phyloP scores from a whole-genome alignment of 352 stramenopile genomes.

The Thraustochytrium striatum region DNA sequence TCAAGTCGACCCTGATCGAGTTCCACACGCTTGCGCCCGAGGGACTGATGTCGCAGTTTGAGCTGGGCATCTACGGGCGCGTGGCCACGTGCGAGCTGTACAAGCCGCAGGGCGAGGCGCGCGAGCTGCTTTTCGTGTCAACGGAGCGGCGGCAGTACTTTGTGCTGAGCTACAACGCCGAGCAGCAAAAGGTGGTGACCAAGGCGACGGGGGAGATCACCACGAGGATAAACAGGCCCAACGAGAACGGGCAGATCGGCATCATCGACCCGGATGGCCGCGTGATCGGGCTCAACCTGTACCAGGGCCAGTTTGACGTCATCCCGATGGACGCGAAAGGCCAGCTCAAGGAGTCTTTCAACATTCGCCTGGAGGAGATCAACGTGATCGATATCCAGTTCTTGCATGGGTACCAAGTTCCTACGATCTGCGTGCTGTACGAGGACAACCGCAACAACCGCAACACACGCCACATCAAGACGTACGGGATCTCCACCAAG shows the following conservation, averaged over 20 bases:
- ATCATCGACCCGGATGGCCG: conserved; percentile 77
- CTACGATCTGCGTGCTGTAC: conserved; percentile 83
- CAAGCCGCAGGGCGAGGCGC: conserved; percentile 41
- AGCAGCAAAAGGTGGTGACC: conserved; percentile 68
- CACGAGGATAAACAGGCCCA: conserved; percentile 67
- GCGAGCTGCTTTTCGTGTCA: conserved; percentile 77
- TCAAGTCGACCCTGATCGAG: conserved; percentile 79
- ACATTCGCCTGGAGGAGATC: conserved; percentile 84
- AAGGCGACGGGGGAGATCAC: conserved; percentile 76
- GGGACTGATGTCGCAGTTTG: conserved; percentile 73
- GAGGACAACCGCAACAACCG: conserved; percentile 75
- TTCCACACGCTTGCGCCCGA: conserved; percentile 76
- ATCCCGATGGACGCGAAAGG: conserved; percentile 34
- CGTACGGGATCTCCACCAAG: conserved; percentile 79
- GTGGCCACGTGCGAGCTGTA: conserved; percentile 45
- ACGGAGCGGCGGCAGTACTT: conserved; percentile 83
- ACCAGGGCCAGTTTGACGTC: conserved; percentile 61
- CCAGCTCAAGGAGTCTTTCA: conserved; percentile 62
- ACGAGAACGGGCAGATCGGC: conserved; percentile 75
- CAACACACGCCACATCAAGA: conserved; percentile 73
- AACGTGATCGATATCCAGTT: conserved; percentile 88
- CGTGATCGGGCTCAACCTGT: conserved; percentile 82
- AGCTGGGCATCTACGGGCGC: conserved; percentile 75
- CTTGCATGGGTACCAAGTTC: conserved; percentile 75
- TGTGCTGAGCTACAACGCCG: conserved; percentile 72